A percentile compares a stretch with the other conserved stretches of the same genome.
Evolutionary conservation across 1,284 basidiomycete species (phyloP).

Genomic region (Thecaphora frezii): DNA sequence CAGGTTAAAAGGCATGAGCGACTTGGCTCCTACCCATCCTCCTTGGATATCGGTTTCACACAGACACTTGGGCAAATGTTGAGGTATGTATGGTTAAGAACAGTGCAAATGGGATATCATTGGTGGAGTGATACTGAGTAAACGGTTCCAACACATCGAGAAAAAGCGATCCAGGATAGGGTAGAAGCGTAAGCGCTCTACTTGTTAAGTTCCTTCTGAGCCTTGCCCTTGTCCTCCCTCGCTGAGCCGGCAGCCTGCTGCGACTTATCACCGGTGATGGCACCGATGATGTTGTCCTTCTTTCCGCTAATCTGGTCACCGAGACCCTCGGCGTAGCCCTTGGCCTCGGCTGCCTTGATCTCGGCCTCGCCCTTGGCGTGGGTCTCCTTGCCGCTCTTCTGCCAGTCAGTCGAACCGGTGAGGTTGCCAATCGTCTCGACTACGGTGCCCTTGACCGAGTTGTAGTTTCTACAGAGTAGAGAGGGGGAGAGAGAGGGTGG

Average conservation of each 20-base stretch:
- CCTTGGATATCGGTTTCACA: too few species aligned
- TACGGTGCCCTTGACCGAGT: constrained; percentile 38
- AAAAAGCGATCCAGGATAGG: too few species aligned
- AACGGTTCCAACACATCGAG: too few species aligned
- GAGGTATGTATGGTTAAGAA: too few species aligned
- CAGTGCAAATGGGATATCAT: too few species aligned
- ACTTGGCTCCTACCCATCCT: too few species aligned
- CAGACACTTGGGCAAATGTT: too few species aligned
- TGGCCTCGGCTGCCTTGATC: constrained; percentile 46
- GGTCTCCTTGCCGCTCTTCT: constrained; percentile 45
- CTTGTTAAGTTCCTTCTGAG: constrained; percentile 43
- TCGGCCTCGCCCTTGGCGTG: constrained; percentile 49
- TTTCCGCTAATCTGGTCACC: constrained; percentile 51
- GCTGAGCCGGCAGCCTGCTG: constrained; percentile 43
- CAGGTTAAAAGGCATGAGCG: too few species aligned
- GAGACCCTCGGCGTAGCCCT: constrained; percentile 50
- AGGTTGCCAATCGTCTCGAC: constrained; percentile 47
- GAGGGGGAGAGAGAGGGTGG: background rate
- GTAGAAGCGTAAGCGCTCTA: constrained; percentile 7
- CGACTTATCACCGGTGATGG: constrained; percentile 47
- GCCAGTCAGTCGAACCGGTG: constrained; percentile 39
- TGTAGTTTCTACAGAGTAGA: constrained; percentile 25
- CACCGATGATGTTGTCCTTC: constrained; percentile 42
- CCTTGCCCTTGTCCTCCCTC: constrained; percentile 39
- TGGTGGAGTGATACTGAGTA: too few species aligned